A percentile compares a stretch with the other conserved stretches of the same genome.
Conservation (phyloP, 148 eudicot genomes). For the Arbutus unedo region DNA sequence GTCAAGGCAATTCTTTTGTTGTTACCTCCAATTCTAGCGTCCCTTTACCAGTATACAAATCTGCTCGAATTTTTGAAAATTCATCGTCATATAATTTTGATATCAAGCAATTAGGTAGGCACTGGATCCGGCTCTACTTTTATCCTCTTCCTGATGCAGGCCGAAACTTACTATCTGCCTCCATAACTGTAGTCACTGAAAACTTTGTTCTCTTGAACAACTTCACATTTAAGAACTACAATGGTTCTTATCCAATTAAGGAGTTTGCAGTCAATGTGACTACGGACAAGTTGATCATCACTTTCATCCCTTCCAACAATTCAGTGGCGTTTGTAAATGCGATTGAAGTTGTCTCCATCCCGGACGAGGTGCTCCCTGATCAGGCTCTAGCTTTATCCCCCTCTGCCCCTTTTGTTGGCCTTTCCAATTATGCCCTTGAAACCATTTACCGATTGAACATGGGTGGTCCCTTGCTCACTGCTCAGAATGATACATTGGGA, state of each 20-base stretch:
- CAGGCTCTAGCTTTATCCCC: slow-evolving; percentile 58
- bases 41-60: slow-evolving; percentile 60
- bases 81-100: slow-evolving; percentile 57
- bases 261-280: slow-evolving; percentile 85
- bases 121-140: slow-evolving; percentile 91
- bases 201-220: slow-evolving; percentile 77
- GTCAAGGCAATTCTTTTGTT: slow-evolving; percentile 38
- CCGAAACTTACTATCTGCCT: slow-evolving; percentile 53
- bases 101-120: slow-evolving; percentile 68
- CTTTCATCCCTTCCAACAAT: slow-evolving; percentile 75
- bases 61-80: slow-evolving; percentile 58
- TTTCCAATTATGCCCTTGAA: slow-evolving; percentile 59
- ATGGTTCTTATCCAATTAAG: slow-evolving; percentile 63
- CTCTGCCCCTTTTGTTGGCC: slow-evolving; percentile 48
- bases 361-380: slow-evolving; percentile 58
- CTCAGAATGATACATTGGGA: slow-evolving; percentile 88
- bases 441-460: slow-evolving; percentile 83
- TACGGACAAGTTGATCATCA: slow-evolving; percentile 47
- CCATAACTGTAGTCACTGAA: slow-evolving; percentile 78
- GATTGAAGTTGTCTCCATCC: slow-evolving; percentile 87
- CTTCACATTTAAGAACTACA: slow-evolving; percentile 62
- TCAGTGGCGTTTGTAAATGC: slow-evolving; percentile 91
- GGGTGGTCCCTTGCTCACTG: slow-evolving; percentile 83
- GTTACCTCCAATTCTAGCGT: slow-evolving; percentile 56
- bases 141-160: slow-evolving; percentile 53